These are phyloP conservation scores for Botrytis sinoallii DNA, from an alignment of 2,329 filamentous ascomycete genomes.

Conservation along the genomic window DNA sequence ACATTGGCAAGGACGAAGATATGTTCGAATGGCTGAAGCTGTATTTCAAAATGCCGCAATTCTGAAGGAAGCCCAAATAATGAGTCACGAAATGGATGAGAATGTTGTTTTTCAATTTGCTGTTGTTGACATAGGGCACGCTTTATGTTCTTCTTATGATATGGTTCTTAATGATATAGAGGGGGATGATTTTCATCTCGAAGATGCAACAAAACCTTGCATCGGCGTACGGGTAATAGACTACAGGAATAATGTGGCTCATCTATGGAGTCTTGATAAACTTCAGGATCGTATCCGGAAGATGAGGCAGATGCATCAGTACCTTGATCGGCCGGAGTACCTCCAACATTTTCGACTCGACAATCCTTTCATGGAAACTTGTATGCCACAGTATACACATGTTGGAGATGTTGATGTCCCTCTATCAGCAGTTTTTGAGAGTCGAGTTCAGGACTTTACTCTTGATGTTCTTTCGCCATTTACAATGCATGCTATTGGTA, in stretches of 20 bases:
- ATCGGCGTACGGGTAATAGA: conserved; percentile 88
- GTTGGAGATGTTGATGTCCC: conserved; percentile 93
- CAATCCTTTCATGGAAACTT: conserved; percentile 88
- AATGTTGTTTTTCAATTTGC: conserved; percentile 93
- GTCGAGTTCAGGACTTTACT: conserved; percentile 87
- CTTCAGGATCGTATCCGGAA: conserved; percentile 79
- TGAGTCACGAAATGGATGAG: conserved; percentile 96
- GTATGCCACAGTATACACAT: conserved; percentile 88
- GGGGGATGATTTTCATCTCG: conserved; percentile 76
- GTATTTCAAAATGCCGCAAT: conserved; percentile 83
- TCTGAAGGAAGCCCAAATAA: conserved; percentile 93
- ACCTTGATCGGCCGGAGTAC: conserved; percentile 92
- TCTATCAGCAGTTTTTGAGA: conserved; percentile 88
- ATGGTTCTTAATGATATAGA: conserved; percentile 91
- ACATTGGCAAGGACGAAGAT: conserved; percentile 81
- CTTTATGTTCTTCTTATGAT: conserved; percentile 90
- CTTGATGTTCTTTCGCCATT: conserved; percentile 91
- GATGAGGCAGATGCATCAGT: conserved; percentile 97
- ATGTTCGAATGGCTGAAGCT: conserved; percentile 89
- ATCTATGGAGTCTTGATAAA: conserved; percentile 93
- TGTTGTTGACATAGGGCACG: conserved; percentile 83
- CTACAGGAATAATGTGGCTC: conserved; percentile 80
- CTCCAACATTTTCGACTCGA: conserved; percentile 88
- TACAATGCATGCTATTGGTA: conserved; percentile 84
- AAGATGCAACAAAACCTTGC: conserved; percentile 82